Base-by-base conservation (phyloP, 1,284 basidiomycete species). In the Leccinum griseonigrum region DNA sequence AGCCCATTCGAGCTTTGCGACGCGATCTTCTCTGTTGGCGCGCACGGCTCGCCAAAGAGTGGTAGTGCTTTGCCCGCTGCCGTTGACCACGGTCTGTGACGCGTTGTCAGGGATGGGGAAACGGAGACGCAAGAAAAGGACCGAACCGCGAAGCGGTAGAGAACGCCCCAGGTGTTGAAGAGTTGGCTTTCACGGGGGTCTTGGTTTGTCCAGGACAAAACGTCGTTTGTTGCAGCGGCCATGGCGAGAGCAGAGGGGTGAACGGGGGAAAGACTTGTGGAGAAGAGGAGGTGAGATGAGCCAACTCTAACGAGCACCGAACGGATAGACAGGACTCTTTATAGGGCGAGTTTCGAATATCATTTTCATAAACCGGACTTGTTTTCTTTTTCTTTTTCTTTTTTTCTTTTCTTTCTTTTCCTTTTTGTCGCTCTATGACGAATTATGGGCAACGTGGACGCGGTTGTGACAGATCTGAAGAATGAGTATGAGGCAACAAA, bases 1-100 rank as follows among this genome's bases (percentile, higher is more conserved):
- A 59, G 87, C 83, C 91, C 91, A 94, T 75, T 94, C 91, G 63
- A 94, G 83, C 77, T 87, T 91, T 66, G 91, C 91, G 68, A 92
- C 87, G 54, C 89, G 85, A 74, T 93, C 91, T 77, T 91, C 90
- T 72, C 88, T 90, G 78, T 88, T 89, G 58, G 87, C 81, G 57
- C 90, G 88, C 69, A 91, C 88, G 34, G 87, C 79, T 63, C 88
- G 84, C 83, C 83, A 90, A 59, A 92, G 79, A 31, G 88, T 91
- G 16, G 91, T 93, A 52, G 86, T 83, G 66, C 81, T 87, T 69
- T 85, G 82, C 40, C 88, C 89, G 66, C 78, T 86, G 60, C 78
- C 78, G 69, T 76, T 82, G 57, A 84, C 81, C 48, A 82, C 81
- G 53, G 90, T 91, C 89, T 92, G 72, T 38, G 56, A 53, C 58